Conservation (phyloP, 2,329 filamentous ascomycete species). For the Dactylellina parvicollis region DNA sequence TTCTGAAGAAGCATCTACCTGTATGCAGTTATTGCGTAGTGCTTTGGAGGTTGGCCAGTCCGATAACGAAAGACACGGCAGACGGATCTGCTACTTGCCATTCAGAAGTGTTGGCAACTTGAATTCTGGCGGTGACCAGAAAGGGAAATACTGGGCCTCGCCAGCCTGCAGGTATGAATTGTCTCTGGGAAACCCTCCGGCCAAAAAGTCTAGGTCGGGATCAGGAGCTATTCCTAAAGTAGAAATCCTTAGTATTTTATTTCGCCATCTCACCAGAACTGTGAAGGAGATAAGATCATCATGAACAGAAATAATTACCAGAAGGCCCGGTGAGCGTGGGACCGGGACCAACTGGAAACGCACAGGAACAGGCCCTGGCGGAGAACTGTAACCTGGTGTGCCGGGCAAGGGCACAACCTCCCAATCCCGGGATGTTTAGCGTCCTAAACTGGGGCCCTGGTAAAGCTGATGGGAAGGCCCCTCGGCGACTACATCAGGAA, state of each 20-base stretch:
- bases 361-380: too few relatives aligned
- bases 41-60: constrained; percentile 10
- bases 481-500: neutral
- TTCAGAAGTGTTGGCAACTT: neutral
- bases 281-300: constrained; percentile 33
- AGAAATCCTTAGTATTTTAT: constrained; percentile 32
- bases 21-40: constrained; percentile 3
- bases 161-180: constrained; percentile 36
- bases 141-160: constrained; percentile 22
- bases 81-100: constrained; percentile 37
- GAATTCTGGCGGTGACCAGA: constrained; percentile 49
- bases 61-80: constrained; percentile 38
- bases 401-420: neutral
- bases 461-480: neutral
- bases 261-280: constrained; percentile 23
- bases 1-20: neutral
- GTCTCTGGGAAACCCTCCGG: constrained; percentile 12
- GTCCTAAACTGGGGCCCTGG: neutral
- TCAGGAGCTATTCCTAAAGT: constrained; percentile 26
- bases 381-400: constrained; percentile 1
- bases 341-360: neutral
- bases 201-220: neutral
- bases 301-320: neutral
- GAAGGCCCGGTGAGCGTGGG: neutral
- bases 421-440: too few relatives aligned